A percentile compares a stretch with the other conserved stretches of the same genome.
Evolutionary conservation across 345 rosid species (phyloP).

Genomic region (Garcia nutans): DNA sequence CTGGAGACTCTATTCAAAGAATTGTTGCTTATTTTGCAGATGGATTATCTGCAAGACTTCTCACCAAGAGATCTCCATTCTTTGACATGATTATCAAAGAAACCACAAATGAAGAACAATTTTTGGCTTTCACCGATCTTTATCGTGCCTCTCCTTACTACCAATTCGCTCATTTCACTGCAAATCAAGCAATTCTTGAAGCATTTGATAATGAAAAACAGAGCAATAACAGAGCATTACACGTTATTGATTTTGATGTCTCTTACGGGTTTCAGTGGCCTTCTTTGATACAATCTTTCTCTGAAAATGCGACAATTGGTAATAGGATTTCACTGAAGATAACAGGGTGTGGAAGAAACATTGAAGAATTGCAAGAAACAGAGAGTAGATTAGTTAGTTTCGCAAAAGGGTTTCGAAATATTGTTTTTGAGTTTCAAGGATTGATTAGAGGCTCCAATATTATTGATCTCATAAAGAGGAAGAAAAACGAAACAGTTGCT

Average conservation of each 20-base stretch:
- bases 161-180: slow-evolving; percentile 76
- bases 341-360: slow-evolving; percentile 47
- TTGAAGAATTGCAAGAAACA: slow-evolving; percentile 56
- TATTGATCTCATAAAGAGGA: slow-evolving; percentile 38
- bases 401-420: slow-evolving; percentile 43
- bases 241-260: slow-evolving; percentile 59
- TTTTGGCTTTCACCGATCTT: slow-evolving; percentile 51
- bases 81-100: slow-evolving; percentile 52
- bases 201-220: slow-evolving; percentile 49
- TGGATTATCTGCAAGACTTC: slow-evolving; percentile 53
- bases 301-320: slow-evolving; percentile 44
- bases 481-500: slow-evolving; percentile 49
- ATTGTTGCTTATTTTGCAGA: slow-evolving; percentile 61
- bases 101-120: slow-evolving; percentile 49
- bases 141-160: slow-evolving; percentile 60
- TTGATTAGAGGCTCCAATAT: slow-evolving; percentile 39
- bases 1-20: slow-evolving; percentile 62
- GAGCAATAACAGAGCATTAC: slow-evolving; percentile 40
- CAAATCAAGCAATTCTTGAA: slow-evolving; percentile 60
- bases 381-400: slow-evolving; percentile 56
- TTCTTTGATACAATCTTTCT: slow-evolving; percentile 62
- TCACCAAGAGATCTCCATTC: slow-evolving; percentile 53
- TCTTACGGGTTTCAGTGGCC: slow-evolving; percentile 75
- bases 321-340: slow-evolving; percentile 43
- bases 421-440: slow-evolving; percentile 61